Conservation (phyloP, 345 rosid species). For the Brassica nigra region DNA sequence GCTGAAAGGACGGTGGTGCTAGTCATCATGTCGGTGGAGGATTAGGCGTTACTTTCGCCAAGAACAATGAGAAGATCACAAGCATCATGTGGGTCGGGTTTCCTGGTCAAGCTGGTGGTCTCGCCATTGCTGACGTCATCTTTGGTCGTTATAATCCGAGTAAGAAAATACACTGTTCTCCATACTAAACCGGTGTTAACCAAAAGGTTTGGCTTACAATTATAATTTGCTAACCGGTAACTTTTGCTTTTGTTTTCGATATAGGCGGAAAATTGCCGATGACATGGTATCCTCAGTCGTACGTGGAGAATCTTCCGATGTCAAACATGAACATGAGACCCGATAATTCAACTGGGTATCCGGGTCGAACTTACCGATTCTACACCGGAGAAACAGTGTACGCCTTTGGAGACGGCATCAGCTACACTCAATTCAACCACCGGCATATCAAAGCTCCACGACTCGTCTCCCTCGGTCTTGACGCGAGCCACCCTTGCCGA, state of each 20-base stretch:
- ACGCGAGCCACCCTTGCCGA: too few species aligned
- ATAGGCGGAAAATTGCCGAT: constrained; percentile 69
- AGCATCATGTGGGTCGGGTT: constrained; percentile 57
- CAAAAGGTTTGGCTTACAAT: background rate
- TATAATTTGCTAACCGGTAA: background rate
- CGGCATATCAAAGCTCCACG: too few species aligned
- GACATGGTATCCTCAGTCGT: constrained; percentile 36
- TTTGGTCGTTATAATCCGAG: constrained; percentile 72
- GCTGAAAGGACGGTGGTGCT: constrained; percentile 69
- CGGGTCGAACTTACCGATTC: too few species aligned
- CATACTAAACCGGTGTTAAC: background rate
- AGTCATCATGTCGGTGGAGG: constrained; percentile 79
- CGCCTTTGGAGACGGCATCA: too few species aligned
- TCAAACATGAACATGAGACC: too few species aligned
- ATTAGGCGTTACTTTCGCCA: constrained; percentile 66
- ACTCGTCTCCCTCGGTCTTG: too few species aligned
- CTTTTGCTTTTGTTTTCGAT: background rate
- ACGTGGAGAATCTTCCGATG: too few species aligned
- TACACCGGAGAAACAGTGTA: too few species aligned
- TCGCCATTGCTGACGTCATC: constrained; percentile 68
- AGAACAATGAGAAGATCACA: constrained; percentile 52
- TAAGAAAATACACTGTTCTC: constrained; percentile 30
- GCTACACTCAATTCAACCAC: too few species aligned
- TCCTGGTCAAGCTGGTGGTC: constrained; percentile 82
- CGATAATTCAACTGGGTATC: too few species aligned